Evolutionary conservation across 495 filamentous ascomycete genomes (phyloP), one percentile per base, ranked within the genome.

Genomic region (Platismatia glauca): DNA sequence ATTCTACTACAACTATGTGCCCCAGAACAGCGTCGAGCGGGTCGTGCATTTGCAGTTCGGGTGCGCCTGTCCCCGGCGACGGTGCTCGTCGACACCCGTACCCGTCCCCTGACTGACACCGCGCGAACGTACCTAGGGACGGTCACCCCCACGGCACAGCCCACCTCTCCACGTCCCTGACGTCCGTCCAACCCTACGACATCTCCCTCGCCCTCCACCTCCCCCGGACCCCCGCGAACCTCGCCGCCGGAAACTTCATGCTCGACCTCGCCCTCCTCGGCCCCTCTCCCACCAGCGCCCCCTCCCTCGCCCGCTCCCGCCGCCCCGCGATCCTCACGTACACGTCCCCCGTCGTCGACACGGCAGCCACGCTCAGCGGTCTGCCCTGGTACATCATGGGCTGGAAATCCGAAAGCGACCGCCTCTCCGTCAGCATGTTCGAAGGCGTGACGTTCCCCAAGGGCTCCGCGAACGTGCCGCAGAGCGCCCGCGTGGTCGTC

Each of bases 161-260:
- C 20, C 59, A 66, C 33, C 69, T 81, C 37, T 73, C 73, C 7
- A 71, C 75, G 0, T 69, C 74, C 24, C 71, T 82, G 20, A 70
- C 76, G 3, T 73, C 78, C 8, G 69, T 72, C 8, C 79, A 82
- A 66, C 69, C 75, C 58, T 90, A 88, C 69, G 83, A 85, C 67
- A 89, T 93, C 76, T 77, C 79, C 70, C 76, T 94, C 35, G 82
- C 80, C 73, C 78, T 94, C 34, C 89, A 85, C 73, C 78, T 94
- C 1, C 90, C 89, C 16, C 84, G 77, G 15, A 82, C 77, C 0
- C 79, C 78, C 9, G 69, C 71, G 1, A 83, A 83, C 58, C 68
- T 81, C 75, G 77, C 70, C 15, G 73, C 72, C 11, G 94, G 93
- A 27, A 97, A 97, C 74, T 97, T 97, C 79, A 97, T 97, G 92